Base-by-base conservation (phyloP, 1,284 basidiomycete genomes). In the Hemileia vastatrix region DNA sequence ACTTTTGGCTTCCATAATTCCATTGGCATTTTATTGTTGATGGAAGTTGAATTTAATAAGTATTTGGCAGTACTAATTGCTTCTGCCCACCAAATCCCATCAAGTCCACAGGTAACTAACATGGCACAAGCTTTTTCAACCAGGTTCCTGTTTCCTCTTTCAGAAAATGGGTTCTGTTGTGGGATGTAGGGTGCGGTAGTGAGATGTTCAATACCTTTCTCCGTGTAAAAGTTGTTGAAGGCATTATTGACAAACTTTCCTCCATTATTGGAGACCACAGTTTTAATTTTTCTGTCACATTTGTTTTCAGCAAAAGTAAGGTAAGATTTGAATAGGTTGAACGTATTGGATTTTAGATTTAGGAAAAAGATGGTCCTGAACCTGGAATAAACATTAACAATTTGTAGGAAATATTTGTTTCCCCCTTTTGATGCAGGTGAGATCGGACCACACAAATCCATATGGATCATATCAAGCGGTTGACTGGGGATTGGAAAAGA, bases 371-470 rank as follows among this genome's bases (percentile, higher is more conserved):
- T 21, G 21, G 32, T 24, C 32, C 49, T 5, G n/a, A 51, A 24
- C 4, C 49, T 18, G 2, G 24, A 53, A 32, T 53, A 32, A 2
- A 6, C 51, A 5, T 53, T 18, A 6, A 53, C 19, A 3, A 53
- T n/a, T 6, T 32, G 8, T 6, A 53, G 15, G 19, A 53, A 53
- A 24, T 53, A 53, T 11, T 6, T 11, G 19, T 18, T 5, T 24
- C 36, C 36, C n/a, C 8, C 15, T 2, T n/a, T n/a, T 15, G 21
- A 32, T 31, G 21, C n/a, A 11, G 27, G 51, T 5, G 23, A 32
- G 18, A 53, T 53, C 24, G 51, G 51, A 49, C 13, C 49, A 51
- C 49, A 51, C n/a, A 21, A n/a, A 51, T 51, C 49, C 49, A 51
- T 51, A 23, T 51, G 51, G 19, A 53, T 4, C 31, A 31, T 9